Base-by-base conservation (phyloP, 2,329 filamentous ascomycete species). In the Sporothrix brunneoviolacea region DNA sequence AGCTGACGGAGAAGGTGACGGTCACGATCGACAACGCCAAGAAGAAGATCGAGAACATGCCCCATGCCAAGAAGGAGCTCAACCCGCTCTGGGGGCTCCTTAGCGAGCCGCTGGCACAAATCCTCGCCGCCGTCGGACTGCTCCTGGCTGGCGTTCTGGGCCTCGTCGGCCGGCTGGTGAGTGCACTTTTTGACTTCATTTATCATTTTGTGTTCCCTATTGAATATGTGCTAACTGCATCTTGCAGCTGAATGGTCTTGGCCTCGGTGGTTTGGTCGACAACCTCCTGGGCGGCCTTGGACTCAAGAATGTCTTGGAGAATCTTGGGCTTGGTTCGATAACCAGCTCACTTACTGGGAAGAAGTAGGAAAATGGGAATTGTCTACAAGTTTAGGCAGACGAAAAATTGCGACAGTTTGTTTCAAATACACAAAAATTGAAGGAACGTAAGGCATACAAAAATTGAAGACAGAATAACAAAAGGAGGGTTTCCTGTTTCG, bases 61-160 rank as follows among this genome's bases (percentile, higher is more conserved):
- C 91, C 6, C 86, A 94, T 59, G 91, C 89, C 38, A 94, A 95
- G 84, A 91, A 95, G 77, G 84, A 91, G 73, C 77, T 95, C 54
- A 95, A 91, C 71, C 90, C 91, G 10, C 80, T 96, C 27, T 95
- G 90, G 89, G 82, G 74, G 27, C 74, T 95, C 43, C 73, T 93
- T 13, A 82, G 82, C 32, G 88, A 95, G 74, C 91, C 91, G 10
- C 73, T 95, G 19, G 88, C 90, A 77, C 91, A 96, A 76, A 95
- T 95, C 64, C 78, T 95, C 43, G 88, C 90, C 8, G 90, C 88
- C 10, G 90, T 95, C 40, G 91, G 91, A 19, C 70, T 95, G 53
- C 68, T 95, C 56, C 74, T 96, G 54, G 83, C 75, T 46, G 90
- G 91, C 65, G 90, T 96, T 0, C 75, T 96, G 7, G 86, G 86